These are phyloP conservation scores for Didymella keratinophila DNA, from an alignment of 2,329 filamentous ascomycete genomes.

Conservation along the genomic window DNA sequence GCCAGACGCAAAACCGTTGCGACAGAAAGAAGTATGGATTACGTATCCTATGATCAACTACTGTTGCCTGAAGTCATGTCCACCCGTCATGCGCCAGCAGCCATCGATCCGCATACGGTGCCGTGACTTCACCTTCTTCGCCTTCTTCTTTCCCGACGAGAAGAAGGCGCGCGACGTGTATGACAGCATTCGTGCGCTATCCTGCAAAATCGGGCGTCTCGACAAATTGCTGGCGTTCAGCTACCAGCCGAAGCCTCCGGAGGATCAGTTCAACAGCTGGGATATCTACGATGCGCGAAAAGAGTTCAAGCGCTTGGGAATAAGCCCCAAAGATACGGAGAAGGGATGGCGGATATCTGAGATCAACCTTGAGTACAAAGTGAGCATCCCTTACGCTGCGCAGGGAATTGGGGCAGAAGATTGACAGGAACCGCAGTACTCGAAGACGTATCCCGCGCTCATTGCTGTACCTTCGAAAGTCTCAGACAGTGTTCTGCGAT, in stretches of 20 bases:
- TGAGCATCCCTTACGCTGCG: slow-evolving; percentile 38
- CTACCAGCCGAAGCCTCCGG: slow-evolving; percentile 77
- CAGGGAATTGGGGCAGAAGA: not conserved
- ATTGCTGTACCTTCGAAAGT: slow-evolving; percentile 87
- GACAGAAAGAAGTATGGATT: slow-evolving; percentile 82
- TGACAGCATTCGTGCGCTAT: slow-evolving; percentile 81
- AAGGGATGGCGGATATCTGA: slow-evolving; percentile 87
- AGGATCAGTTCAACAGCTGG: slow-evolving; percentile 82
- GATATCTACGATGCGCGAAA: slow-evolving; percentile 81
- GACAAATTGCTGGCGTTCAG: slow-evolving; percentile 92
- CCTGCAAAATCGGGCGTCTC: slow-evolving; percentile 81
- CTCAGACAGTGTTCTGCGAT: slow-evolving; percentile 96
- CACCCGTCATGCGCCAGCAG: slow-evolving; percentile 71
- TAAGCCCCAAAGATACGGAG: slow-evolving; percentile 79
- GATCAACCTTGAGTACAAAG: slow-evolving; percentile 86
- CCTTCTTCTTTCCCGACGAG: slow-evolving; percentile 84
- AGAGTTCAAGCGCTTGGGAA: slow-evolving; percentile 87
- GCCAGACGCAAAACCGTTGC: slow-evolving; percentile 52
- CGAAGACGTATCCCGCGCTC: slow-evolving; percentile 87
- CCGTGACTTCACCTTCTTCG: slow-evolving; percentile 92
- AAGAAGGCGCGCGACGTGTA: slow-evolving; percentile 81
- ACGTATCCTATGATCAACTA: slow-evolving; percentile 90
- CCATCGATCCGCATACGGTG: slow-evolving; percentile 88
- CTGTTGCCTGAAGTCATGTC: slow-evolving; percentile 79
- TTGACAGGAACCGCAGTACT: slow-evolving; percentile 64